These are phyloP conservation scores for Marchantia polymorpha DNA, from an alignment of 225 moss, liverwort and hornwort species.

Conservation along the genomic window DNA sequence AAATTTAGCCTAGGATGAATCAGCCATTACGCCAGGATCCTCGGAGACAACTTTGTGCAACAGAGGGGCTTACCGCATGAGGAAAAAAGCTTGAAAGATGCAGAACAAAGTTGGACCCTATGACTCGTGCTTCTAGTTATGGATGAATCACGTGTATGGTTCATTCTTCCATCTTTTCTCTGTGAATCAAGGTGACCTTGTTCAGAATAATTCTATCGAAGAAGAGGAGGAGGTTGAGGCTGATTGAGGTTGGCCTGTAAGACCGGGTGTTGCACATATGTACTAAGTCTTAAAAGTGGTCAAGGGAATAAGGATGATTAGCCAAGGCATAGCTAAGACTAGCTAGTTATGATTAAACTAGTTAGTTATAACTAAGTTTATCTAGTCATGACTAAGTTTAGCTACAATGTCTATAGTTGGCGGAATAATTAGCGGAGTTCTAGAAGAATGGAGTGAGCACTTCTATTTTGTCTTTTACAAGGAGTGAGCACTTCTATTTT, in stretches of 20 bases:
- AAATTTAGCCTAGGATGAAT: slow-evolving; percentile 77
- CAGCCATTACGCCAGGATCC: slow-evolving; percentile 58
- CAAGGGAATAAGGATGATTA: too few relatives aligned
- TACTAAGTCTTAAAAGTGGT: too few relatives aligned
- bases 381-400: too few relatives aligned
- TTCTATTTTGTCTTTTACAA: too few relatives aligned
- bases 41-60: slow-evolving; percentile 79
- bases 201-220: slow-evolving; percentile 37
- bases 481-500: too few relatives aligned
- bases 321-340: too few relatives aligned
- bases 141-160: slow-evolving; percentile 24
- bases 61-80: slow-evolving; percentile 98
- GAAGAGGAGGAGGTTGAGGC: slow-evolving; percentile 22
- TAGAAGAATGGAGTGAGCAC: too few relatives aligned
- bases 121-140: slow-evolving; percentile 15
- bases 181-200: slow-evolving; percentile 43
- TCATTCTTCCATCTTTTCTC: slow-evolving; percentile 51
- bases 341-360: too few relatives aligned
- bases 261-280: too few relatives aligned
- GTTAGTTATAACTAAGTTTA: too few relatives aligned
- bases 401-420: too few relatives aligned
- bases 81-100: slow-evolving; percentile 93
- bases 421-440: too few relatives aligned
- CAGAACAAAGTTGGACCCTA: slow-evolving; percentile 61
- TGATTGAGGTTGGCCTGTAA: slow-evolving; percentile 30